Evolutionary conservation across 495 filamentous ascomycete species (phyloP), one percentile per base, ranked within the genome.

Genomic region (Tricharina praecox): DNA sequence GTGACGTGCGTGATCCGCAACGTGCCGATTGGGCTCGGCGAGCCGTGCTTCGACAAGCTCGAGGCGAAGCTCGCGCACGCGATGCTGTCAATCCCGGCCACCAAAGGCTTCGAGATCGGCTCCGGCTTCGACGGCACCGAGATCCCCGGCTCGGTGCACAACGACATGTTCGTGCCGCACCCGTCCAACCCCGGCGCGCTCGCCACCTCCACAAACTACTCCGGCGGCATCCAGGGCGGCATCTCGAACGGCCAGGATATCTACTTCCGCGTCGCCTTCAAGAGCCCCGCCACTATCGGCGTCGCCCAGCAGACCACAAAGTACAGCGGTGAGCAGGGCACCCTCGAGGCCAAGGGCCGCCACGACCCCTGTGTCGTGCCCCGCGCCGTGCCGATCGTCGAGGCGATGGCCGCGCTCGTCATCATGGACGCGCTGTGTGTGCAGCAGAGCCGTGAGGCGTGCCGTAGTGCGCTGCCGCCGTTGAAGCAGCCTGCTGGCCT

Each of bases 321-420:
- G 1, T 96, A 93, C 64, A 77, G 75, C 46, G 74, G 77, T 4
- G 68, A 70, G 13, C 76, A 81, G 48, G 90, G 90, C 36, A 61
- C 81, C 9, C 67, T 96, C 9, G 87, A 86, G 48, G 90, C 90
- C 33, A 97, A 96, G 72, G 90, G 90, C 5, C 71, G 90, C 40
- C 90, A 97, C 62, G 90, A 97, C 60, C 90, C 90, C 15, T 94
- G 87, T 60, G 90, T 96, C 5, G 85, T 93, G 1, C 90, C 90
- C 13, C 73, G 90, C 36, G 90, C 90, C 10, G 79, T 97, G 28
- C 88, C 88, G 23, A 96, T 97, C 45, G 87, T 97, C 4, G 90
- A 97, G 68, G 77, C 85, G 30, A 97, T 97, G 90, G 82, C 88
- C 7, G 76, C 85, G 10, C 65, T 96, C 48, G 82, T 88, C 8